phyloP scores from a whole-genome alignment of 768 basidiomycete genomes.

The Kwoniella dendrophila region DNA sequence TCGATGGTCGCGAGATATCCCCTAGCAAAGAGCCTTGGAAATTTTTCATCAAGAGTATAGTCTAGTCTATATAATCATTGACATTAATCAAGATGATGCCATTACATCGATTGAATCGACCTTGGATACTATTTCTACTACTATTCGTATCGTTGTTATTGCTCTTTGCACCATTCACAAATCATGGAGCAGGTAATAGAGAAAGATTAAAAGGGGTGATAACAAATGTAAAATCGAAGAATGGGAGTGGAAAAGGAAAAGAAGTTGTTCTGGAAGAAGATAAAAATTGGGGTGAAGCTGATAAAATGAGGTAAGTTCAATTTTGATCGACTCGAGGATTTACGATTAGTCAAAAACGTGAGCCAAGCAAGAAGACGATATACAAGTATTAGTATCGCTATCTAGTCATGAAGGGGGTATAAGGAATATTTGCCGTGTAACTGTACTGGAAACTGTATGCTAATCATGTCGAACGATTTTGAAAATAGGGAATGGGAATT shows the following conservation, averaged over 20 bases:
- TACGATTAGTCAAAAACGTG: too few species aligned
- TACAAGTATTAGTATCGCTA: too few species aligned
- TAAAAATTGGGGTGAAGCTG: conserved; percentile 17
- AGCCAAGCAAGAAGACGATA: too few species aligned
- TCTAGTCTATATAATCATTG: neutral
- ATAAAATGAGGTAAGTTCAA: conserved; percentile 25
- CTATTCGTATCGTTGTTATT: conserved; percentile 16
- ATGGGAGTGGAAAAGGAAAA: neutral
- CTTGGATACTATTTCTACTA: conserved; percentile 6
- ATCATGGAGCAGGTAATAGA: conserved; percentile 15
- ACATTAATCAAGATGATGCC: neutral
- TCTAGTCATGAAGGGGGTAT: too few species aligned
- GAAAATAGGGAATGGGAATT: conserved; percentile 37
- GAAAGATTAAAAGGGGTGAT: conserved; percentile 10
- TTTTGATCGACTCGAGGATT: neutral
- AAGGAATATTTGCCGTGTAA: too few species aligned
- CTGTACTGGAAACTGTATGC: too few species aligned
- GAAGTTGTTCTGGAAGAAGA: neutral
- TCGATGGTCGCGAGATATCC: too few species aligned
- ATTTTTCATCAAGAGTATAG: too few species aligned
- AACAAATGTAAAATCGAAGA: conserved; percentile 15
- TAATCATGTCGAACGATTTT: too few species aligned
- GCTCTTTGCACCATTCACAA: conserved; percentile 15
- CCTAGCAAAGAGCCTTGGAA: too few species aligned
- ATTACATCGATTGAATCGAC: conserved; percentile 10